phyloP scores from a whole-genome alignment of 169 alveolate species.

The Plasmodium gonderi region DNA sequence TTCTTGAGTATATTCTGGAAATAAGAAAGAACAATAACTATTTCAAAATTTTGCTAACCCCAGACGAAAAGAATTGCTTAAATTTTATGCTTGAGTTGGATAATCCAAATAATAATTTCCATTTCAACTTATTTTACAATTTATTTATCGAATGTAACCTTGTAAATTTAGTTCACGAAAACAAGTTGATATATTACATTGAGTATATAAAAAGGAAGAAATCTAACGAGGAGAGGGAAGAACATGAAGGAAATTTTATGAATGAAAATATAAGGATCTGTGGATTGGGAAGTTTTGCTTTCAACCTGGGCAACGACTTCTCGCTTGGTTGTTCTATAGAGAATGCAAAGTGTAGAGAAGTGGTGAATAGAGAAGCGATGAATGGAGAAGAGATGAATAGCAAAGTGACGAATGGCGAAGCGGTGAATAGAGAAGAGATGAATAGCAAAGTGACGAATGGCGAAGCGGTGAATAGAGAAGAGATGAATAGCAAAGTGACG shows the following conservation, averaged over 20 bases:
- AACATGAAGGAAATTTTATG: background rate
- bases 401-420: too few relatives aligned
- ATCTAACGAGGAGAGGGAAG: background rate
- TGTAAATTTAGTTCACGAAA: conserved; percentile 31
- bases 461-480: too few relatives aligned
- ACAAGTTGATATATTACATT: conserved; percentile 35
- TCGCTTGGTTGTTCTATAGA: too few relatives aligned
- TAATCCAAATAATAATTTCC: conserved; percentile 8
- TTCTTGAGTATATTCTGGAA: conserved; percentile 27
- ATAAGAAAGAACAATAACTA: background rate
- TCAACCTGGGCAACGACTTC: background rate
- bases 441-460: too few relatives aligned
- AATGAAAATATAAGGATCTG: background rate
- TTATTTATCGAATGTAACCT: conserved; percentile 23
- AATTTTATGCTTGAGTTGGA: conserved; percentile 15
- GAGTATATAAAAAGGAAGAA: conserved; percentile 11
- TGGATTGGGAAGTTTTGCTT: background rate
- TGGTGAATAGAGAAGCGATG: too few relatives aligned
- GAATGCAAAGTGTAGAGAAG: too few relatives aligned
- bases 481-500: too few relatives aligned
- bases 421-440: too few relatives aligned
- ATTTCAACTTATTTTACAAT: conserved; percentile 35
- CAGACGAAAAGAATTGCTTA: conserved; percentile 35
- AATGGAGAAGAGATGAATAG: too few relatives aligned
- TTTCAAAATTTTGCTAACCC: conserved; percentile 25